Base-by-base conservation (phyloP, 176 grass and related monocot genomes). In the Luzula sylvatica region DNA sequence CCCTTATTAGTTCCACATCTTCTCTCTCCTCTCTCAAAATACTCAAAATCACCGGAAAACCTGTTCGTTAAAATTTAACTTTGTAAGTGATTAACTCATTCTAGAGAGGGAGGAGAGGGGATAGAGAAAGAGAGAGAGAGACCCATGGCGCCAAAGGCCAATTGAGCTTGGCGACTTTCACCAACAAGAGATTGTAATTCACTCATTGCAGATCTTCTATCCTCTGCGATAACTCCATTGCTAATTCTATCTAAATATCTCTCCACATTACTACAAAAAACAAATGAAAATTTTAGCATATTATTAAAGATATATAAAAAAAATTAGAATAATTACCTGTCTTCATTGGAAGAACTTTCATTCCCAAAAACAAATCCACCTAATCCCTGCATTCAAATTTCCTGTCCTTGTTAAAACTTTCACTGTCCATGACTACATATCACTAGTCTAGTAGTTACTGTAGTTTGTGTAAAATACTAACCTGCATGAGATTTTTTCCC, bases 121-220 rank as follows among this genome's bases (percentile, higher is more conserved):
- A 40, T 8, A 57, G 25, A 24, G 20, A 66, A 25, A 25, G 61
- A 57, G 41, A 70, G 46, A 20, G 27, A 69, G 25, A 26, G 68
- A 96, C 85, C 92, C 68, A 83, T 96, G 57, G 85, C 92, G 17
- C 92, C 85, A 58, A 96, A 89, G 0, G 92, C 74, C 85, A 96
- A 86, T 55, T 96, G 92, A 38, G 92, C 85, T 25, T 66, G 74
- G 66, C 81, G 80, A 61, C 85, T 90, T 63, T 96, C 92, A 20
- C 67, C 85, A 52, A 96, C 92, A 12, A 90, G 68, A 0, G 92
- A 72, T 69, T 86, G 80, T 19, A 95, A 78, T 55, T 95, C 84
- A 2, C 74, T 74, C 77, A 96, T 82, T 53, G 92, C 81, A 76
- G 85, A 75, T 42, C 92, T 81, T 56, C 92, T 70, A 32, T 96